These are phyloP conservation scores for Albizia julibrissin DNA, from an alignment of 306 rosid species.

Conservation along the genomic window DNA sequence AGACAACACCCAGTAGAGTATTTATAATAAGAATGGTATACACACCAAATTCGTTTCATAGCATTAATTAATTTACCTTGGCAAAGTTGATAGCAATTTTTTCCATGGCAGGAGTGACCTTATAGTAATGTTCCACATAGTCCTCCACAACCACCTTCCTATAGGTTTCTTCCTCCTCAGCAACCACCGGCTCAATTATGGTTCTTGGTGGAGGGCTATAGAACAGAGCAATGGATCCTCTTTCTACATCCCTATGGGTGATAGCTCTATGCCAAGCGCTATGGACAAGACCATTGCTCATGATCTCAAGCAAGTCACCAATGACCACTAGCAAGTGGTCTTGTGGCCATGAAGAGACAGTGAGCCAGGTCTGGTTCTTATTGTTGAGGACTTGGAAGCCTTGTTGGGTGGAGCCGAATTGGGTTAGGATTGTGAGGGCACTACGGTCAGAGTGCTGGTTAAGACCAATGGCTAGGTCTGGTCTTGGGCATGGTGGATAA, in stretches of 20 bases:
- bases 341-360: constrained; percentile 12
- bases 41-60: neutral
- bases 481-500: constrained; percentile 31
- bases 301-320: constrained; percentile 18
- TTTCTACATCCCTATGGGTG: constrained; percentile 19
- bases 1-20: neutral
- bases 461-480: constrained; percentile 25
- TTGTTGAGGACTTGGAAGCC: constrained; percentile 24
- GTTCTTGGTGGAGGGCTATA: constrained; percentile 3
- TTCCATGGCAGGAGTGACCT: neutral
- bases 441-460: constrained; percentile 2
- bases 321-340: constrained; percentile 22
- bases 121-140: constrained; percentile 20
- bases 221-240: constrained; percentile 19
- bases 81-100: constrained; percentile 21
- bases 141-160: constrained; percentile 21
- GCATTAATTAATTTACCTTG: neutral
- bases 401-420: neutral
- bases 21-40: no score
- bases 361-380: neutral
- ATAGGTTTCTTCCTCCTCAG: neutral
- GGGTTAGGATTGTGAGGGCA: constrained; percentile 25
- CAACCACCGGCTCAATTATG: constrained; percentile 16
- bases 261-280: constrained; percentile 29
- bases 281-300: constrained; percentile 22